Percentiles rank a stretch among this genome's conserved stretches.
These are phyloP conservation scores for Myxozyma kluyveri DNA, from an alignment of 805 yeast genomes.

Conservation along the genomic window DNA sequence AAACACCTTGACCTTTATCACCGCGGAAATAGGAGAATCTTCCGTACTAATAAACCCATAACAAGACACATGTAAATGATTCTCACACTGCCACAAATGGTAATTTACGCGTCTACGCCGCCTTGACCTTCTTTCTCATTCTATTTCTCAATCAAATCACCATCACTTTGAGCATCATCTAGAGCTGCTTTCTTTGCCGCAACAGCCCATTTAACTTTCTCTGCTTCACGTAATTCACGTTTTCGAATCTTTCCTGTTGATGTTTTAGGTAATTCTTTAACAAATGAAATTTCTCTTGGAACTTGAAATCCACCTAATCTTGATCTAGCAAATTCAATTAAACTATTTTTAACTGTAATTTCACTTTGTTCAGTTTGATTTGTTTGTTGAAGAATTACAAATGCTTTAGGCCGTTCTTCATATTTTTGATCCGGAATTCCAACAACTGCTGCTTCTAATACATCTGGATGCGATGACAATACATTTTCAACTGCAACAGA, in stretches of 20 bases:
- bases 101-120: no score
- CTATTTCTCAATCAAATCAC: no score
- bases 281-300: slow-evolving; percentile 34
- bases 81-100: no score
- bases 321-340: slow-evolving; percentile 32
- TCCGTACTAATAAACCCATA: no score
- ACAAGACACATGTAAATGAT: no score
- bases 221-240: slow-evolving; percentile 36
- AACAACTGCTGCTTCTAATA: slow-evolving; percentile 39
- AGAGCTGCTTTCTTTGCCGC: not conserved
- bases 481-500: slow-evolving; percentile 38
- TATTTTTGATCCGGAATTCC: slow-evolving; percentile 37
- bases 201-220: not conserved
- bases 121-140: no score
- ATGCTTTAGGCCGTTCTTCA: slow-evolving; percentile 40
- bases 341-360: slow-evolving; percentile 14
- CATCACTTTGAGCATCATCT: no score
- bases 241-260: slow-evolving; percentile 41
- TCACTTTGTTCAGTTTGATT: not conserved
- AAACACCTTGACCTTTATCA: no score
- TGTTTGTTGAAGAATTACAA: slow-evolving; percentile 31
- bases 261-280: slow-evolving; percentile 38
- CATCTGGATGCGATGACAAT: slow-evolving; percentile 33
- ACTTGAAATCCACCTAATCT: slow-evolving; percentile 39
- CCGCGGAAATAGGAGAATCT: no score